phyloP scores from a whole-genome alignment of 2,329 filamentous ascomycete species.

The Hypomyces rosellus region DNA sequence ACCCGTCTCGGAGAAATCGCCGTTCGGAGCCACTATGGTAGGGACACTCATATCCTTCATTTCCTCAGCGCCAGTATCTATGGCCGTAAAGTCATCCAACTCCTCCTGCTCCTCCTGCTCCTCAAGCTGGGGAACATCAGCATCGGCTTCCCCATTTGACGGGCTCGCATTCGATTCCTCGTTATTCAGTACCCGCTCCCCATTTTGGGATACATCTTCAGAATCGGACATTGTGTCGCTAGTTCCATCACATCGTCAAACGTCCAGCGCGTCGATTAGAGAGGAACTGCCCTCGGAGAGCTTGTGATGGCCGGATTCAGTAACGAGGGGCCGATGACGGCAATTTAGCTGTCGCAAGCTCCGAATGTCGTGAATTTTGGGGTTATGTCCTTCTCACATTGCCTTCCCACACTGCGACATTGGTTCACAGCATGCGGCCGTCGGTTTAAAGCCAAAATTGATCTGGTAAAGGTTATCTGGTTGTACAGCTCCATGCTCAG shows the following conservation, averaged over 20 bases:
- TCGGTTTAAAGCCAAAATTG: background rate
- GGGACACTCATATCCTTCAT: conserved; percentile 34
- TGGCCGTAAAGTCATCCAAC: background rate
- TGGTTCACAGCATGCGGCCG: background rate
- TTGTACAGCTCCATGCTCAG: conserved; percentile 6
- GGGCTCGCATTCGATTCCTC: conserved; percentile 32
- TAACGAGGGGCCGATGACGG: background rate
- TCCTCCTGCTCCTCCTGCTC: conserved; percentile 13
- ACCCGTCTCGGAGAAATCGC: conserved; percentile 45
- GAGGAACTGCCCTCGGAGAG: background rate
- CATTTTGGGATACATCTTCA: conserved; percentile 37
- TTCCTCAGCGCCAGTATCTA: conserved; percentile 7
- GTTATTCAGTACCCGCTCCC: conserved; percentile 35
- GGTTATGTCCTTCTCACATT: background rate
- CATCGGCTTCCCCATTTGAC: background rate
- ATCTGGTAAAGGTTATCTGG: background rate
- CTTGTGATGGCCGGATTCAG: background rate
- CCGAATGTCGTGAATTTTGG: background rate
- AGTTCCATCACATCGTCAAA: conserved; percentile 32
- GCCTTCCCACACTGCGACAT: background rate
- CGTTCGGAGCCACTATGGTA: conserved; percentile 36
- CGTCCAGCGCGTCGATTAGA: background rate
- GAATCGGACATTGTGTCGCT: conserved; percentile 42
- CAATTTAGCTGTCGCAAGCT: conserved; percentile 7
- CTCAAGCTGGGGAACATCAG: conserved; percentile 17